Conservation (phyloP, 805 yeast genomes). For the Candida xiaguanensis region DNA sequence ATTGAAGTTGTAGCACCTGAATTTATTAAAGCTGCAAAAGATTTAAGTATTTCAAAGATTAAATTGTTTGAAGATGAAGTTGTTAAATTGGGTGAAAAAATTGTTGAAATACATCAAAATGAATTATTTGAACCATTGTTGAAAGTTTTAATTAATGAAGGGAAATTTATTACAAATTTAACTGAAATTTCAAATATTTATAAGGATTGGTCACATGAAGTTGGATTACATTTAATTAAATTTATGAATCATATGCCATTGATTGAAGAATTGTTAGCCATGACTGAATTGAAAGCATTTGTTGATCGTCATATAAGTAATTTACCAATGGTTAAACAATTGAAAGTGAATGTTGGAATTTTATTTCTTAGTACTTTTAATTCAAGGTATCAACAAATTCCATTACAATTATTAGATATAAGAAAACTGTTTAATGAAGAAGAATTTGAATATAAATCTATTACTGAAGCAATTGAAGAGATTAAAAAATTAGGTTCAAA, state of each 20-base stretch:
- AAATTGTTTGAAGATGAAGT: conserved; percentile 59
- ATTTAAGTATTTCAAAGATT: conserved; percentile 13
- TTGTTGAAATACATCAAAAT: conserved; percentile 53
- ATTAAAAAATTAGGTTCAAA: conserved; percentile 52
- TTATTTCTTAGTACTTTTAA: conserved; percentile 41
- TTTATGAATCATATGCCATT: conserved; percentile 62
- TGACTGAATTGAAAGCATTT: conserved; percentile 58
- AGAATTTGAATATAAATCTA: conserved; percentile 49
- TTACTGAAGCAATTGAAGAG: conserved; percentile 51
- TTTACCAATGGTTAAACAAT: conserved; percentile 45
- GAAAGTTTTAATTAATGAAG: conserved; percentile 54
- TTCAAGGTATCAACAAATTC: conserved; percentile 47
- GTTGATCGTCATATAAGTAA: conserved; percentile 46
- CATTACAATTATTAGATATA: conserved; percentile 60
- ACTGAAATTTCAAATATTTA: conserved; percentile 55
- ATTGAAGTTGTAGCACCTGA: conserved; percentile 45
- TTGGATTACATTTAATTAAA: conserved; percentile 48
- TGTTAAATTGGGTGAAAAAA: conserved; percentile 48
- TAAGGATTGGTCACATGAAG: conserved; percentile 59
- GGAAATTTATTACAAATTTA: conserved; percentile 57
- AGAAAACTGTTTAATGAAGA: conserved; percentile 37
- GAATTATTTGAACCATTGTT: conserved; percentile 56
- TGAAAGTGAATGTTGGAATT: conserved; percentile 38
- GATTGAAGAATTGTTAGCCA: conserved; percentile 52
- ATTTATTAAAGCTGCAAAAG: conserved; percentile 28